These are phyloP conservation scores for Polysphondylium violaceum DNA, from an alignment of 78 protist species.

Conservation along the genomic window DNA sequence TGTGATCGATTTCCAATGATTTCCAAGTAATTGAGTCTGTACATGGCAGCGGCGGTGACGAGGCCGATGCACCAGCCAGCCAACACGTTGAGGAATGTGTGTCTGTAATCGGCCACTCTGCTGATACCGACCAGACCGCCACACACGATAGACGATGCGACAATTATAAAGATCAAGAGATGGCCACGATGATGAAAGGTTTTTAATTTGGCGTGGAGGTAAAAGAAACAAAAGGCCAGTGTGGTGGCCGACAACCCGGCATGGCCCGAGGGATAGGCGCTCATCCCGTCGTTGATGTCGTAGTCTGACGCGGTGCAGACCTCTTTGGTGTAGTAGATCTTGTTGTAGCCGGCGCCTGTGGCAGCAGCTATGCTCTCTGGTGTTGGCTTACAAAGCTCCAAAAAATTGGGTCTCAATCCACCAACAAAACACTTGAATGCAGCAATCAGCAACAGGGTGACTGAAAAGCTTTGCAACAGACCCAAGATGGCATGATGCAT, in stretches of 20 bases:
- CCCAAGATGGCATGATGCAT: conserved; percentile 44
- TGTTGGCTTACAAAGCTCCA: conserved; percentile 35
- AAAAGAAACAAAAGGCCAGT: conserved; percentile 15
- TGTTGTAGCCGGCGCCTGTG: conserved; percentile 8
- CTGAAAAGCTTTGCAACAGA: conserved; percentile 12
- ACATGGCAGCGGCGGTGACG: conserved; percentile 5
- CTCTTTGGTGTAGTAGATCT: conserved; percentile 7
- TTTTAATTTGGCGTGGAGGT: conserved; percentile 41
- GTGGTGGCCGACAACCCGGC: conserved; percentile 41
- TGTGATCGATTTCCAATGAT: conserved; percentile 44
- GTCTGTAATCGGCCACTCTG: conserved; percentile 61
- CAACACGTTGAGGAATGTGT: conserved; percentile 49
- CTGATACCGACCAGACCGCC: conserved; percentile 24
- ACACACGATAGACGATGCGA: conserved; percentile 4
- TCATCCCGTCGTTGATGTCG: conserved; percentile 24
- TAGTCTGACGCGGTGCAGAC: conserved; percentile 28
- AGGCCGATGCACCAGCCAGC: conserved; percentile 57
- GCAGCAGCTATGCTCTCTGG: conserved; percentile 19
- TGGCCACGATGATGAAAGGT: conserved; percentile 59
- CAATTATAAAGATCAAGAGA: conserved; percentile 6
- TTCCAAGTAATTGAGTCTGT: conserved; percentile 38
- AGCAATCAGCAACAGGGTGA: conserved; percentile 32
- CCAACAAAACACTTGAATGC: conserved; percentile 45
- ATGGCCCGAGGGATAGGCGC: conserved; percentile 63
- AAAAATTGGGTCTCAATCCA: conserved; percentile 55